Conservation (phyloP, 1,284 basidiomycete genomes). For the Microbotryomycetes sp. region DNA sequence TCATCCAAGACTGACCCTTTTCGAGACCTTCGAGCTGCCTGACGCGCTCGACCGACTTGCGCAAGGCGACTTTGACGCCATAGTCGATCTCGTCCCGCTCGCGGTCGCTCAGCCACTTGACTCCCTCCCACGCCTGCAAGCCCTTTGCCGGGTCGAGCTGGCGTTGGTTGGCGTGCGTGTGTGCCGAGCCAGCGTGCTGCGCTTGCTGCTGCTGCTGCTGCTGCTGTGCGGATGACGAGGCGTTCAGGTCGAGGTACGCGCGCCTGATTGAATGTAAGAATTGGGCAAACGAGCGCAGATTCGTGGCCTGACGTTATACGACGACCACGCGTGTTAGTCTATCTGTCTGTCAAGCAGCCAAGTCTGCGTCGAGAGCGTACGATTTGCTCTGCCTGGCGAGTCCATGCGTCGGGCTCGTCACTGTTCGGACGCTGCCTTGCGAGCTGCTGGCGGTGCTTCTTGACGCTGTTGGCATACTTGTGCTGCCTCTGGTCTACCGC, state of each 20-base stretch:
- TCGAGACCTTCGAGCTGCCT: conserved; percentile 76
- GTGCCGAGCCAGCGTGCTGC: conserved; percentile 52
- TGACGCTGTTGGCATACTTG: conserved; percentile 9
- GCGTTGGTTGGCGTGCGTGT: conserved; percentile 50
- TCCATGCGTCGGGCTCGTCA: conserved; percentile 17
- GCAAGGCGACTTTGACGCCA: conserved; percentile 71
- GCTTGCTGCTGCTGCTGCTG: conserved; percentile 4
- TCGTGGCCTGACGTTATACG: conserved; percentile 14
- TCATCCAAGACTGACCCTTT: conserved; percentile 57
- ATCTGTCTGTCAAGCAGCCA: too few species aligned
- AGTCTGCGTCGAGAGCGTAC: conserved; percentile 12
- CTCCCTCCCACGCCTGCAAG: conserved; percentile 52
- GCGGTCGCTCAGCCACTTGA: conserved; percentile 67
- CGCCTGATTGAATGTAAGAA: conserved; percentile 64
- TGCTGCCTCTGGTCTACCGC: conserved; percentile 8
- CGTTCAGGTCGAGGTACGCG: conserved; percentile 62
- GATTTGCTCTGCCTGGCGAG: conserved; percentile 25
- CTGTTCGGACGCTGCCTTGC: background rate
- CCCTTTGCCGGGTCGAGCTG: conserved; percentile 51
- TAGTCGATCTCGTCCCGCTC: conserved; percentile 87
- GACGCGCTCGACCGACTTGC: conserved; percentile 72
- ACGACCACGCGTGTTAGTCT: too few species aligned
- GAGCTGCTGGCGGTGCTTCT: conserved; percentile 3
- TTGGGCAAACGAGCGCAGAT: conserved; percentile 54
- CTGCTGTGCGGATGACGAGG: conserved; percentile 7